Evolutionary conservation across 2,329 filamentous ascomycete genomes (phyloP).

Genomic region (Claviceps capensis): DNA sequence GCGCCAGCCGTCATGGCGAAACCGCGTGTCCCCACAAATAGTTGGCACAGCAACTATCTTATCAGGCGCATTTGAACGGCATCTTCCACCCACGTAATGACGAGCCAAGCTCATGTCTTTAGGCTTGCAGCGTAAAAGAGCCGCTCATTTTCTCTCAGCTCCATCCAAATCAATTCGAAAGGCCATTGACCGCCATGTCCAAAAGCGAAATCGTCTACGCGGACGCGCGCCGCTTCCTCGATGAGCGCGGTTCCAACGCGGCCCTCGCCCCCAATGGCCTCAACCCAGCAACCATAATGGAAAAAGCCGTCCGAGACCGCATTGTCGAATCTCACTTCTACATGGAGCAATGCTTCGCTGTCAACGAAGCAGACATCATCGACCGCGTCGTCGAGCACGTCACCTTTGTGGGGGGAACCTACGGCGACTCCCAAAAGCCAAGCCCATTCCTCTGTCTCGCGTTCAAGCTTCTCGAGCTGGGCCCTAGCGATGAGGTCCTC

Average conservation of each 20-base stretch:
- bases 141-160: not conserved
- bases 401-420: constrained; percentile 74
- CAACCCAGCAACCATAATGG: constrained; percentile 90
- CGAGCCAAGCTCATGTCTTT: too few species aligned
- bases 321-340: constrained; percentile 95
- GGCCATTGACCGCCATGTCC: constrained; percentile 13
- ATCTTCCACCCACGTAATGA: too few species aligned
- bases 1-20: too few species aligned
- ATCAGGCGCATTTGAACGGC: constrained; percentile 12
- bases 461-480: constrained; percentile 86
- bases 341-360: constrained; percentile 95
- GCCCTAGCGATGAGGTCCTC: constrained; percentile 65
- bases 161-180: constrained; percentile 1
- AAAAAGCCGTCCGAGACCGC: constrained; percentile 88
- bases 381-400: constrained; percentile 80
- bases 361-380: constrained; percentile 73
- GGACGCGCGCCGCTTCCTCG: constrained; percentile 70
- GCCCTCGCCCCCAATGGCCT: constrained; percentile 70
- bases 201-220: constrained; percentile 50
- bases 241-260: constrained; percentile 73
- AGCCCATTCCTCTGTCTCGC: constrained; percentile 87
- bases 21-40: not conserved
- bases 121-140: not conserved
- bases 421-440: constrained; percentile 71
- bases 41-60: constrained; percentile 34